Evolutionary conservation across 805 yeast genomes (phyloP), one percentile per base, ranked within the genome.

Genomic region (Hemisphaericaspora nanyangensis): DNA sequence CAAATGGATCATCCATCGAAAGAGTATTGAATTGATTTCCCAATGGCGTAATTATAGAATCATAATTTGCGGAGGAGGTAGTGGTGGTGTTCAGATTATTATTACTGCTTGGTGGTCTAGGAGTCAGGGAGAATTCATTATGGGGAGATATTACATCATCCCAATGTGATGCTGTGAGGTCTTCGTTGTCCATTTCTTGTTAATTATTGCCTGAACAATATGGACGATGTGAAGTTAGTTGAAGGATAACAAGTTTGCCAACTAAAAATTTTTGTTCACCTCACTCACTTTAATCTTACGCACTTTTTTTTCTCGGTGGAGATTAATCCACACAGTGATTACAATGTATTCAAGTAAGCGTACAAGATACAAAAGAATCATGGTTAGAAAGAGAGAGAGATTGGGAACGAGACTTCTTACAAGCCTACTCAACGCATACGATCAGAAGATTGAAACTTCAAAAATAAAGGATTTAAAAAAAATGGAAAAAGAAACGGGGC

Each of bases 91-190:
- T 12, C 10, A 4, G 18, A n/a, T 26, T 13, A 39, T 32, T 7
- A 16, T 19, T 5, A n/a, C n/a, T n/a, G n/a, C n/a, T n/a, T 30
- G 18, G 18, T 45, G 39, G 5, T 22, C 29, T 2, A 5, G 5
- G 7, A 18, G 24, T 13, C 5, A 2, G 16, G 31, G 26, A 8
- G 13, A 16, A 30, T 37, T 43, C 19, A 29, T 39, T 34, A 27
- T 55, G 58, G 2, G 76, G 58, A 11, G 74, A 56, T 11, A 75
- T 55, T 3, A 70, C 75, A 48, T 79, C 85, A 41, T 74, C 84
- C 86, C 85, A 80, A 42, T 72, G 76, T 1, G 80, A 73, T 5
- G 77, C 74, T 7, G 76, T 70, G 20, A 77, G 61, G 38, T 72
- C 77, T 19, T 76, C 80, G 50, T 63, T 63, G 31, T 69, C 70